A percentile compares a stretch with the other conserved stretches of the same genome.
These are phyloP conservation scores for Lecanicillium sp. DNA, from an alignment of 2,329 filamentous ascomycete genomes.

Conservation along the genomic window DNA sequence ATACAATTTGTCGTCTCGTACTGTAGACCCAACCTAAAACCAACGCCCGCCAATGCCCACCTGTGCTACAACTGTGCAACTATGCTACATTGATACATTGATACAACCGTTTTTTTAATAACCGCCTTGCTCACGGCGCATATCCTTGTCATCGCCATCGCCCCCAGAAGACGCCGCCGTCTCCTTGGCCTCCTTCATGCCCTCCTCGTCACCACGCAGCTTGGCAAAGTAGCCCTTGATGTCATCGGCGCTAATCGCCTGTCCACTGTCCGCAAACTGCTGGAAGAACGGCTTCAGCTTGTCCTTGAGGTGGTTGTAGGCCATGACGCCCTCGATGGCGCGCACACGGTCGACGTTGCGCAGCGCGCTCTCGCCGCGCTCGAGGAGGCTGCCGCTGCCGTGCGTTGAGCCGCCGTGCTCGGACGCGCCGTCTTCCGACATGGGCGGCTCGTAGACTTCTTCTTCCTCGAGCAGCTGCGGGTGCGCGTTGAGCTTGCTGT, in stretches of 20 bases:
- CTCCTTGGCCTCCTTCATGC: constrained; percentile 55
- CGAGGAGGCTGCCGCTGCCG: constrained; percentile 76
- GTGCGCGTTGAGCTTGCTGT: constrained; percentile 60
- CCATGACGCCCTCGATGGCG: constrained; percentile 96
- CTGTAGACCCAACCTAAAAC: too few relatives aligned
- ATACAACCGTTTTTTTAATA: constrained; percentile 26
- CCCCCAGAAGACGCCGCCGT: constrained; percentile 34
- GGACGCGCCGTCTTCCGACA: constrained; percentile 59
- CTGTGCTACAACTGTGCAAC: too few relatives aligned
- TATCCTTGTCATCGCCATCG: constrained; percentile 23
- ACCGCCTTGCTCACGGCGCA: constrained; percentile 45
- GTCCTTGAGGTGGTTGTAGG: constrained; percentile 92
- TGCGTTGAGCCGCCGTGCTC: constrained; percentile 49
- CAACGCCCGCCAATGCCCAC: too few relatives aligned
- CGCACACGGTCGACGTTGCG: constrained; percentile 87
- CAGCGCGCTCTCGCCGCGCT: constrained; percentile 86
- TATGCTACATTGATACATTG: too few relatives aligned
- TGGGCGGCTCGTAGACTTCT: constrained; percentile 84
- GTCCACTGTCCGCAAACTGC: constrained; percentile 85
- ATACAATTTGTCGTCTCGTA: too few relatives aligned
- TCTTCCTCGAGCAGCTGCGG: constrained; percentile 88
- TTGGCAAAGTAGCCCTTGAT: constrained; percentile 96
- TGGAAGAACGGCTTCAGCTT: constrained; percentile 92
- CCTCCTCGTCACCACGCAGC: constrained; percentile 77
- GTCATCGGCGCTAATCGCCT: constrained; percentile 85